Percentiles rank a stretch among this genome's conserved stretches.
Evolutionary conservation across 805 yeast genomes (phyloP).

Genomic region (Isabelozyma gotoi): DNA sequence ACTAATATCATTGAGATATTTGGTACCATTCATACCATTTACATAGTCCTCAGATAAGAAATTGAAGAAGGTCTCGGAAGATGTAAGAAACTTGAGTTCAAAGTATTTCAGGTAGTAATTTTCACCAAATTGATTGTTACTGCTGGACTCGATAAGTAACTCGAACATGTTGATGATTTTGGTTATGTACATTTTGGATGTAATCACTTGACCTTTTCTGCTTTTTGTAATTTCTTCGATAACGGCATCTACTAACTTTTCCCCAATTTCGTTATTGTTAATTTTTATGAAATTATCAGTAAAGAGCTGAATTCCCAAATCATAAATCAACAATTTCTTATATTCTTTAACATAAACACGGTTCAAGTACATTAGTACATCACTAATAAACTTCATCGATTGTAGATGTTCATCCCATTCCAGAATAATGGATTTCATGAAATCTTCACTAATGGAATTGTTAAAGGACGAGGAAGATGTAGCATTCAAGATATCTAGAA

Average conservation of each 20-base stretch:
- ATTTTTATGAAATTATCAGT: conserved; percentile 57
- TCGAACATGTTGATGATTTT: conserved; percentile 72
- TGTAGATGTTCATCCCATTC: conserved; percentile 75
- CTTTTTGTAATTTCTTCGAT: conserved; percentile 56
- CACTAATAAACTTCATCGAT: conserved; percentile 76
- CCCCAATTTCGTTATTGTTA: conserved; percentile 51
- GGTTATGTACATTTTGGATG: conserved; percentile 54
- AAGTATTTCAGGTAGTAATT: conserved; percentile 62
- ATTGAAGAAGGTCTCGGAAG: conserved; percentile 57
- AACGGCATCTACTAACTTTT: conserved; percentile 46
- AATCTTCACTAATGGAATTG: conserved; percentile 23
- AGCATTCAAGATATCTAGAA: conserved; percentile 14
- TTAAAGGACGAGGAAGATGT: conserved; percentile 9
- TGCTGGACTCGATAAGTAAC: conserved; percentile 45
- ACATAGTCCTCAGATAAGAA: conserved; percentile 45
- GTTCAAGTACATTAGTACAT: conserved; percentile 83
- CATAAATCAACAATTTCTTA: conserved; percentile 64
- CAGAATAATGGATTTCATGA: conserved; percentile 33
- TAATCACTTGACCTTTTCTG: conserved; percentile 52
- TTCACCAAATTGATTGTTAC: conserved; percentile 40
- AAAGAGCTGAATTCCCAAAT: conserved; percentile 69
- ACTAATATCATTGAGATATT: conserved; percentile 52
- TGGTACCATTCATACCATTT: conserved; percentile 46
- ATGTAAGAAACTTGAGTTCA: conserved; percentile 61
- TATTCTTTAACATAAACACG: conserved; percentile 77